Base-by-base conservation (phyloP, 345 rosid species). In the Aethionema arabicum region DNA sequence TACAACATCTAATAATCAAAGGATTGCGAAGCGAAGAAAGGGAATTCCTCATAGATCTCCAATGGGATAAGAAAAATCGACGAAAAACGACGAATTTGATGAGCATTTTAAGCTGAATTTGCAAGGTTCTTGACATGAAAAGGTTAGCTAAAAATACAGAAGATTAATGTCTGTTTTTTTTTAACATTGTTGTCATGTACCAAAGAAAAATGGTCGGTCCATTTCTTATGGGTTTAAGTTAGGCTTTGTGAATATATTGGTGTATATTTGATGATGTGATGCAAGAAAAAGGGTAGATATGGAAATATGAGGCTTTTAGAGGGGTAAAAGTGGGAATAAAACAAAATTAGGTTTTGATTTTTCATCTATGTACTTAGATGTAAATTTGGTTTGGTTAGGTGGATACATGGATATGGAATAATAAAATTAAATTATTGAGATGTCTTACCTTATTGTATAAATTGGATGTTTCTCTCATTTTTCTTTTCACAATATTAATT, bases 21-120 rank as follows among this genome's bases (percentile, higher is more conserved):
- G 85, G 37, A 74, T 80, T 1, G 78, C 74, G 46, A 95, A 90
- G 83, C 78, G 99, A 47, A 83, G 99, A 76, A 95, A 95, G 85
- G 97, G 99, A 27, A 86, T 95, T 16, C 97, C 99, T 42, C 97
- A 95, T 67, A 80, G 99, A 21, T 80, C 99, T 39, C 99, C 99
- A 2, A 79, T 88, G 92, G 95, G 83, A 67, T 66, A 61, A 53
- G 55, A 43, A 32, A n/a, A 21, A 53, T 21, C 27, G 21, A 63
- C 3, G 53, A 50, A 43, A 32, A 36, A 32, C 39, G 42, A 43
- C 40, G n/a, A 49, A 48, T 27, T 9, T 29, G 56, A 47, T 40
- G 12, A 63, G 74, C 55, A 38, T 47, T 15, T 54, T 40, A 8
- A 40, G 51, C 50, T 40, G 44, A 63, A 36, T 31, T 56, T 47